Base-by-base conservation (phyloP, 2,329 filamentous ascomycete genomes). In the Apiospora arundinis region DNA sequence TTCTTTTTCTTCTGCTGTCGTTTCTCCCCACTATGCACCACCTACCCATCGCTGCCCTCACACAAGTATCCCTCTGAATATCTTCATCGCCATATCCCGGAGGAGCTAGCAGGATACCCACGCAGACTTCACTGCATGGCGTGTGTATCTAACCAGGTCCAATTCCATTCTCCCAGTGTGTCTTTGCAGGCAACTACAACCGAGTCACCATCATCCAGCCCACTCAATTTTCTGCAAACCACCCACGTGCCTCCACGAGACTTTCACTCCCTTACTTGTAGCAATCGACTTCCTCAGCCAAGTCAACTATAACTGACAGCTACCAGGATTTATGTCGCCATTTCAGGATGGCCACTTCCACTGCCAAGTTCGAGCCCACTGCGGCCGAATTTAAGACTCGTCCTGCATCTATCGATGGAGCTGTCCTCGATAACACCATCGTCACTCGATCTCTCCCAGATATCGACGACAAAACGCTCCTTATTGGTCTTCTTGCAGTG, bases 401-500 rank as follows among this genome's bases (percentile, higher is more conserved):
- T 1, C 40, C 65, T 18, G 65, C 65, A 32, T 45, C 65, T 28
- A 44, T 45, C 3, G 42, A 67, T 45, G 69, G 42, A 28, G 37
- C 25, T 23, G 63, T 56, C 14, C 25, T 46, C 23, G 70, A 75
- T 52, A 72, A 72, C 16, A 72, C 74, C 18, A 77, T 77, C 46
- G 67, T 77, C 7, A 75, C 77, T 0, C 73, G 75, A 25, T 71
- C 71, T 0, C 32, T 78, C 28, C 65, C 65, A 4, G 65, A 67
- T 28, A 11, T 67, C 2, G 40, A 46, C 21, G 52, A 70, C 21
- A 23, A 52, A 4, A 69, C 74, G 3, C 70, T 72, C 8, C 52
- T 80, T 9, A 44, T 80, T 46, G 78, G 72, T 14, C 70, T 80
- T 18, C 80, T 78, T 45, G 71, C 77, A 21, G 76, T 80, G 0